Evolutionary conservation across 495 filamentous ascomycete species (phyloP), one percentile per base, ranked within the genome.

Genomic region (Friedmanniomyces simplex): DNA sequence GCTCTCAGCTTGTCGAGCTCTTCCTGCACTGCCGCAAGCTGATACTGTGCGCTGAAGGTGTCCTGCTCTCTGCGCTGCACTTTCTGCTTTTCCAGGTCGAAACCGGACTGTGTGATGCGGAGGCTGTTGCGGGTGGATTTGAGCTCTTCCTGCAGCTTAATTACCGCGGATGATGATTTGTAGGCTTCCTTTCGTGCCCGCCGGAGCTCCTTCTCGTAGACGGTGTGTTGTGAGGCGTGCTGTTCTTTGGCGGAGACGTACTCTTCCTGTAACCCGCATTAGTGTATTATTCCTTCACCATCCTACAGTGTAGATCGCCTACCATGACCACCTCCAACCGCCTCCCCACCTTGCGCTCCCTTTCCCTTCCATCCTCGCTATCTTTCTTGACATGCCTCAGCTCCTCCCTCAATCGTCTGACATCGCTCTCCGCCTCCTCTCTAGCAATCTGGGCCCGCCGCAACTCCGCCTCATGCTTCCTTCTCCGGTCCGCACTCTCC

Each of bases 131-230:
- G 81, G 1, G 77, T 71, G 3, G 84, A 70, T 63, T 91, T 91
- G 54, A 91, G 71, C 63, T 95, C 88, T 59, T 94, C 88, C 66
- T 94, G 89, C 13, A 83, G 62, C 64, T 94, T 89, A 21, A 93
- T 84, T 14, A 88, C 66, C 1, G 75, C 72, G 14, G 87, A 90
- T 13, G 88, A 87, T 3, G 85, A 80, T 50, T 88, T 91, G 74
- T 89, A 94, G 0, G 84, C 83, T 63, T 93, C 88, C 69, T 91
- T 94, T 28, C 86, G 76, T n/a, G 84, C 80, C 48, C 85, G 81
- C 46, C 86, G 74, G 36, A 91, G 82, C 67, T 94, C 89, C 64
- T 93, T 94, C 69, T 94, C 88, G 73, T 86, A 91, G 25, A 89
- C 70, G 24, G 80, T 67, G 67, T 85, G 77, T 54, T 87, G 83